Conservation (phyloP, 139 green algal species). For the Asterochloris erici region DNA sequence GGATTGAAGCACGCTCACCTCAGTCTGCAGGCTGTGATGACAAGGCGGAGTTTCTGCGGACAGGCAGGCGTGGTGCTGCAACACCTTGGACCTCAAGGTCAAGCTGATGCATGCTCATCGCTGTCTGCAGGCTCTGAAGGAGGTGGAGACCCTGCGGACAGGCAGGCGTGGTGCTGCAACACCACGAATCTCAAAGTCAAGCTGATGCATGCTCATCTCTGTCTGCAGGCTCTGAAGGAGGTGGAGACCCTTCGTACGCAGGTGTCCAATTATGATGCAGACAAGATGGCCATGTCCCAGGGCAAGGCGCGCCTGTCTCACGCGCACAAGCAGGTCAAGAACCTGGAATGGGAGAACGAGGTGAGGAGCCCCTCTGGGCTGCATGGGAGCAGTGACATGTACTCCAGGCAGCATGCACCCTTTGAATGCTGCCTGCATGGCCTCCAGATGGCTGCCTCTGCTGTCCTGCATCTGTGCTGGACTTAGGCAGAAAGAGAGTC, state of each 20-base stretch:
- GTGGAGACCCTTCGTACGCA: slow-evolving; percentile 63
- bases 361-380: slow-evolving; percentile 15
- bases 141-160: not conserved
- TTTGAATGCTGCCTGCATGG: too few species aligned
- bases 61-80: not conserved
- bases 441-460: too few species aligned
- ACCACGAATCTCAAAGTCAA: not conserved
- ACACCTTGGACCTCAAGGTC: not conserved
- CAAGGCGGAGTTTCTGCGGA: not conserved
- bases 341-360: slow-evolving; percentile 86
- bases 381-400: too few species aligned
- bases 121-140: not conserved
- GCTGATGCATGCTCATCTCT: not conserved
- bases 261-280: slow-evolving; percentile 75
- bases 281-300: slow-evolving; percentile 64
- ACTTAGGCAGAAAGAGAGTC: too few species aligned
- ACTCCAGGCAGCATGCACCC: too few species aligned
- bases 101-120: not conserved
- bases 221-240: slow-evolving; percentile 67
- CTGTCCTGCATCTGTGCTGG: too few species aligned
- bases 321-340: slow-evolving; percentile 75
- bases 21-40: not conserved
- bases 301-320: slow-evolving; percentile 71
- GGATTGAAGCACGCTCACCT: not conserved
- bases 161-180: not conserved